Evolutionary conservation across 2,329 filamentous ascomycete genomes (phyloP), one percentile per base, ranked within the genome.

Genomic region (Claviceps capensis): DNA sequence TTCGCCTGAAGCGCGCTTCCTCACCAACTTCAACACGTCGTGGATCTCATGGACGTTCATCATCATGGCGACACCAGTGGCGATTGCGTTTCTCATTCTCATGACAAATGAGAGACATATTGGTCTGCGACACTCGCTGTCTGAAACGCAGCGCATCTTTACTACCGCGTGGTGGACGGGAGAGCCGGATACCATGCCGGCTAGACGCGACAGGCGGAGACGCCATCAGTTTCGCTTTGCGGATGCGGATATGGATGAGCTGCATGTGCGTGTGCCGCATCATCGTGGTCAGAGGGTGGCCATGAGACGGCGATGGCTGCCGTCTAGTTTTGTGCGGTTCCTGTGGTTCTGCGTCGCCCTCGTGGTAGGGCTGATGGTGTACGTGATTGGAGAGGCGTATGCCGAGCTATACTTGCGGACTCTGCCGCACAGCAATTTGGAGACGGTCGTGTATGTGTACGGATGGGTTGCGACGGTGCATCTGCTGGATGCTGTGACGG

Each of bases 41-140:
- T 85, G 82, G 82, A 81, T 84, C 55, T 75, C 77, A 8, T 83
- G 82, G 78, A 83, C 81, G 0, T 85, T 85, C 63, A 71, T 82
- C 60, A 80, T 81, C 59, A 85, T 85, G 82, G 79, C 80, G 43
- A 72, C 83, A 69, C 82, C 82, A 2, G 78, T 85, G n/a, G 71
- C 77, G 46, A 79, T 83, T 53, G 81, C 82, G 17, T 81, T 83
- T 60, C 66, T 74, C 53, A 82, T 85, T 56, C 71, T 85, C 19
- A 74, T 82, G 61, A 77, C 74, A 37, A 78, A 82, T 54, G 78
- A 83, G 65, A 76, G 82, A 8, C 81, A 84, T 56, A 72, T 84
- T 2, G 70, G 77, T 23, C 72, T 82, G 22, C 76, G 80, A 16
- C 73, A 81, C 56, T 75, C 76, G 0, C 70, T 83, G 3, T 82